These are phyloP conservation scores for Alnus rubra DNA, from an alignment of 306 rosid species.

Conservation along the genomic window DNA sequence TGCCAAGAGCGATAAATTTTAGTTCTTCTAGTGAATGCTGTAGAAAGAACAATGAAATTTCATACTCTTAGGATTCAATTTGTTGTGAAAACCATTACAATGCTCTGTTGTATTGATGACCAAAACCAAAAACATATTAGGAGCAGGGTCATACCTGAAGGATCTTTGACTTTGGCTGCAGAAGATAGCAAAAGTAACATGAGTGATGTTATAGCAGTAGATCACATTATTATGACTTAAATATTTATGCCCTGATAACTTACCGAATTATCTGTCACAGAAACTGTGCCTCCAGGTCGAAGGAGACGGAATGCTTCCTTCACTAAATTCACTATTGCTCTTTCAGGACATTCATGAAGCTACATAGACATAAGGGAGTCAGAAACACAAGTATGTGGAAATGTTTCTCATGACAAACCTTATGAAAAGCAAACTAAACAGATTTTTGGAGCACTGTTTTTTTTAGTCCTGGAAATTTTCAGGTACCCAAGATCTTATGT, in stretches of 20 bases:
- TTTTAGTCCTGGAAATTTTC: background rate
- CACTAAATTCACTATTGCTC: conserved; percentile 46
- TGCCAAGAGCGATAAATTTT: background rate
- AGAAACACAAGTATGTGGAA: conserved; percentile 15
- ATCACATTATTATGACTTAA: background rate
- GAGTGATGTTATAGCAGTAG: conserved; percentile 25
- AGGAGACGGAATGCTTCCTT: conserved; percentile 69
- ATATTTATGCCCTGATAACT: background rate
- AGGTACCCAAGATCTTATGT: background rate
- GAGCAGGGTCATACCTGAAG: conserved; percentile 47
- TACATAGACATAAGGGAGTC: conserved; percentile 25
- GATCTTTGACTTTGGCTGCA: conserved; percentile 65
- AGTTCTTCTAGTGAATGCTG: background rate
- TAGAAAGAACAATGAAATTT: background rate
- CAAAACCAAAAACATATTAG: conserved; percentile 14
- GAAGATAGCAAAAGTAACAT: conserved; percentile 29
- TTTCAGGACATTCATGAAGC: conserved; percentile 70
- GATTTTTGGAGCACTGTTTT: background rate
- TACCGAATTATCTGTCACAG: conserved; percentile 62
- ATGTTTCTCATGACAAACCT: background rate
- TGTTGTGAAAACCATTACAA: background rate
- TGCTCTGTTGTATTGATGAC: background rate
- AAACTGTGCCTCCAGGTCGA: conserved; percentile 66
- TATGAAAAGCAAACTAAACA: background rate
- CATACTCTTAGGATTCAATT: background rate